Evolutionary conservation across 345 rosid genomes (phyloP).

Genomic region (Kernera saxatilis): DNA sequence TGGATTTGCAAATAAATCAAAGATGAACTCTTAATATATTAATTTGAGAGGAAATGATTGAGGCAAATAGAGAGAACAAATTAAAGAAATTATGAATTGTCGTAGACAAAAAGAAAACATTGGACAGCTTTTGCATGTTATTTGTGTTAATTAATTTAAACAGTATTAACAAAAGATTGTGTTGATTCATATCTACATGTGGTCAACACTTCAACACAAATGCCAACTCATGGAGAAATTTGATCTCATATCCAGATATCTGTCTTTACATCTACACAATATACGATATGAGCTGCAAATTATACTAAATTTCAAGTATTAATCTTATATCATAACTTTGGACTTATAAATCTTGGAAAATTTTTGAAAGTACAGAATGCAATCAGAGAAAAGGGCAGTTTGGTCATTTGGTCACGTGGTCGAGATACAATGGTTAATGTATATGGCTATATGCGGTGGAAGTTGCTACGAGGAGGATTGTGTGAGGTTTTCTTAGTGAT

Average conservation of each 20-base stretch:
- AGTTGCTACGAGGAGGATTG: conserved; percentile 14
- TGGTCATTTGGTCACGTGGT: neutral
- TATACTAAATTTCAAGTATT: neutral
- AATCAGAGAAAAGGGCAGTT: neutral
- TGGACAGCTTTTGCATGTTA: conserved; percentile 11
- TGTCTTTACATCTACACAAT: neutral
- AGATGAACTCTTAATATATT: too few species aligned
- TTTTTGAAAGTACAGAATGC: neutral
- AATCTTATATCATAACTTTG: neutral
- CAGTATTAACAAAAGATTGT: neutral
- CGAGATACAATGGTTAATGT: neutral
- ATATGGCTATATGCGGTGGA: conserved; percentile 7
- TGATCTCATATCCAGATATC: neutral
- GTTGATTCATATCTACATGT: conserved; percentile 17
- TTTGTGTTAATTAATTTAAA: neutral
- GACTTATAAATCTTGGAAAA: neutral
- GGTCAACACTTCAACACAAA: neutral
- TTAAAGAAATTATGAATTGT: neutral
- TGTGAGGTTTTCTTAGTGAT: conserved; percentile 16
- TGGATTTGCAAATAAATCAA: too few species aligned
- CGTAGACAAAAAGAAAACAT: neutral
- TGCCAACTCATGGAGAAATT: conserved; percentile 4
- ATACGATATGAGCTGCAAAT: neutral
- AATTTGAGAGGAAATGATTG: too few species aligned
- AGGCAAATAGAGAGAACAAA: too few species aligned